Percentiles rank a stretch among this genome's conserved stretches.
Evolutionary conservation across 352 stramenopile genomes (phyloP).

Genomic region (Globisporangium carolinianum): DNA sequence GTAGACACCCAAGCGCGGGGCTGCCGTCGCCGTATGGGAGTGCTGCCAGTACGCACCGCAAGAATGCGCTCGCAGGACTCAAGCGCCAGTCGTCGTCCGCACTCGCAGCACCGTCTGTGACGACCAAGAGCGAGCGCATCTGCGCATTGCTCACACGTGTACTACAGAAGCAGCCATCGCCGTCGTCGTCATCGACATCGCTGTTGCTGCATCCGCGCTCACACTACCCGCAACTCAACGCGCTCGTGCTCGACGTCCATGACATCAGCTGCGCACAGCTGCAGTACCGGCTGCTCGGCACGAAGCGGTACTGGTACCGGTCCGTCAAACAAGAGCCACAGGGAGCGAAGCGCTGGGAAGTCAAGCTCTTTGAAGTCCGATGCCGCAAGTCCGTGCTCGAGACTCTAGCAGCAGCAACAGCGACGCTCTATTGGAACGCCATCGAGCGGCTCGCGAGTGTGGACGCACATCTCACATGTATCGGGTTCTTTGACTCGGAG

Average conservation of each 20-base stretch:
- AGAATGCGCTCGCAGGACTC: neutral
- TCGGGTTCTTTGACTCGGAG: slow-evolving; percentile 61
- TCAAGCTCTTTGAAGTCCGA: slow-evolving; percentile 40
- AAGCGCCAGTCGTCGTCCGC: slow-evolving; percentile 10
- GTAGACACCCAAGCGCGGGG: neutral
- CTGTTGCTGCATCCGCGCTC: neutral
- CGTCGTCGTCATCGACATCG: neutral
- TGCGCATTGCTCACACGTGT: slow-evolving; percentile 1
- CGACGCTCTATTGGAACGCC: slow-evolving; percentile 26
- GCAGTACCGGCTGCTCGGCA: slow-evolving; percentile 52
- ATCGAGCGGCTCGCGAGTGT: slow-evolving; percentile 27
- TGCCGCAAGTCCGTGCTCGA: slow-evolving; percentile 38
- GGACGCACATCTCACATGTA: slow-evolving; percentile 35
- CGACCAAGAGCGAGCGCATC: slow-evolving; percentile 2
- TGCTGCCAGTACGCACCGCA: slow-evolving; percentile 1
- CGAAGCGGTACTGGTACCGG: slow-evolving; percentile 60
- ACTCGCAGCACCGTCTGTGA: neutral
- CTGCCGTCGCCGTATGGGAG: slow-evolving; percentile 4
- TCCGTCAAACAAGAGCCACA: slow-evolving; percentile 60
- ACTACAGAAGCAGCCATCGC: neutral
- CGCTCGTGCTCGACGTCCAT: slow-evolving; percentile 2
- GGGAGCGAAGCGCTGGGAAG: slow-evolving; percentile 51
- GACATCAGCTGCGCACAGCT: slow-evolving; percentile 52
- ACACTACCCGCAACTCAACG: neutral
- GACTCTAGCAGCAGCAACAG: neutral